Conservation (phyloP, 2,329 filamentous ascomycete genomes). For the Sclerotinia sclerotiorum region DNA sequence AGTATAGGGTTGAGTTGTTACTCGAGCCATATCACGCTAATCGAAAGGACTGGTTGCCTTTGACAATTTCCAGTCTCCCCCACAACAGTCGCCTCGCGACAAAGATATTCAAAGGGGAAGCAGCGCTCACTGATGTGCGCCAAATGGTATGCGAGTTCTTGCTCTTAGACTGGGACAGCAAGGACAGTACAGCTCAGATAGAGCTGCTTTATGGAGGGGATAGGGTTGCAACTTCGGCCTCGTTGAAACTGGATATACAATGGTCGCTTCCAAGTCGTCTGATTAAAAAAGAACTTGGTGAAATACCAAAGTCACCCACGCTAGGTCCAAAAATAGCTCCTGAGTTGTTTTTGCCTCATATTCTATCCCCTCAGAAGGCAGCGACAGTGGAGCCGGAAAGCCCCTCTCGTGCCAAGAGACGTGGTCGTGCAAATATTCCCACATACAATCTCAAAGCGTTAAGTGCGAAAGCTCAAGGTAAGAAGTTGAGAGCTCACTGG, state of each 20-base stretch:
- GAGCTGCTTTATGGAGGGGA: conserved; percentile 14
- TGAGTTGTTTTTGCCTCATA: neutral
- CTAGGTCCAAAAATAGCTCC: neutral
- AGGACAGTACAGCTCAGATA: neutral
- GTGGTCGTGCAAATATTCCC: conserved; percentile 36
- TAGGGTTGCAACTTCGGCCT: conserved; percentile 22
- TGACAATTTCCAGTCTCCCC: conserved; percentile 23
- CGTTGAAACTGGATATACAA: conserved; percentile 27
- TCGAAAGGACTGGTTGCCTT: conserved; percentile 33
- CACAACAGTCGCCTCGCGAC: conserved; percentile 14
- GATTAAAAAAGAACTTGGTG: neutral
- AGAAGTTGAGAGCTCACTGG: conserved; percentile 48
- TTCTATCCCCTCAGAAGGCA: conserved; percentile 22
- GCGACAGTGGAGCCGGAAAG: conserved; percentile 25
- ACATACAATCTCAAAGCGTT: conserved; percentile 60
- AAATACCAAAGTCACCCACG: neutral
- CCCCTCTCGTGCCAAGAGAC: conserved; percentile 31
- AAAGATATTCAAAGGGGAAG: conserved; percentile 12
- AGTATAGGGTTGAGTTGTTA: conserved; percentile 6
- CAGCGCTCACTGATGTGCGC: conserved; percentile 2
- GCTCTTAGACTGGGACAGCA: conserved; percentile 18
- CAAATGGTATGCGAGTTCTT: conserved; percentile 13
- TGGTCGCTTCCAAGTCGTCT: conserved; percentile 33
- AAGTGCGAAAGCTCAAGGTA: conserved; percentile 57
- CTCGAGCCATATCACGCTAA: conserved; percentile 14